Base-by-base conservation (phyloP, 352 stramenopile genomes). In the Albugo laibachii region DNA sequence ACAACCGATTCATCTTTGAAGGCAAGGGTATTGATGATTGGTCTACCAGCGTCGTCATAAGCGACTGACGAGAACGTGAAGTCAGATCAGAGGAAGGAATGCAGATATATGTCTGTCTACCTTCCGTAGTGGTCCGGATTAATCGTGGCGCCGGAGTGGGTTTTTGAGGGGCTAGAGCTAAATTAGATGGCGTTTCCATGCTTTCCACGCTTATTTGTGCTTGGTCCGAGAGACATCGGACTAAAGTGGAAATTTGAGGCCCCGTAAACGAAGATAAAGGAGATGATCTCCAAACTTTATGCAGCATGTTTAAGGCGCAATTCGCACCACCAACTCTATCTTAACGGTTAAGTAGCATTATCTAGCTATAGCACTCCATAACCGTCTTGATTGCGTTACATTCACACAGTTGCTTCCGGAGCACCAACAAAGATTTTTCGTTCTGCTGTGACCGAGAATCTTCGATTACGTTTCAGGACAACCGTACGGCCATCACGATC, bases 361-460 rank as follows among this genome's bases (percentile, higher is more conserved):
- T 31, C 24, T 31, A 10, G 24, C 24, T 31, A 31, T 31, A 31
- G 3, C 3, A 31, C 8, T 10, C 8, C 24, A 31, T 31, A 31
- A 31, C 24, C 8, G 24, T 31, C 13, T 15, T 24, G 18, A 20
- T 49, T 15, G 2, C 45, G 13, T 14, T 37, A 16, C 13, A 31
- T 31, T 65, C 80, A 92, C 35, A 92, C 78, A 36, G 69, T 68
- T 46, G 79, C 79, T 63, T 92, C 76, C 1, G 72, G 73, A 1
- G 76, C 79, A 34, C 79, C 79, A 1, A 92, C 75, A 41, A 88
- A 78, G 50, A 92, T 92, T n/a, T 70, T 89, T 55, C 82, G 83
- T 56, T 86, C 71, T 0, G 69, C 84, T 50, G 76, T 74, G 44
- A 69, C 60, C 11, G 59, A 64, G 42, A 71, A 72, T 53, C 85